Percentiles rank a stretch among this genome's conserved stretches.
These are phyloP conservation scores for Monilinia aucupariae DNA, from an alignment of 2,329 filamentous ascomycete genomes.

Conservation along the genomic window DNA sequence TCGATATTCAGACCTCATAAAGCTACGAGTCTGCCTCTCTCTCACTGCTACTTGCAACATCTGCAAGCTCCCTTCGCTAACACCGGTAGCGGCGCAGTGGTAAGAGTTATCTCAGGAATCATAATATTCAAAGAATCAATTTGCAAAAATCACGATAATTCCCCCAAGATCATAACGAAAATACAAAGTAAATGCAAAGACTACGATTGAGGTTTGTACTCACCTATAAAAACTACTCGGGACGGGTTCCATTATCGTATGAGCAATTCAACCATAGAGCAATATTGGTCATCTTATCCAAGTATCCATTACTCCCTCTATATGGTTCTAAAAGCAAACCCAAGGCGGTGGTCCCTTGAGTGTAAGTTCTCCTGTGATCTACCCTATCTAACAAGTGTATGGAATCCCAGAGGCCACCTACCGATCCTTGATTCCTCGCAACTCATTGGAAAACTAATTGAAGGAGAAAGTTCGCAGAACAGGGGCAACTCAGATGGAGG, in stretches of 20 bases:
- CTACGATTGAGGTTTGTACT: neutral
- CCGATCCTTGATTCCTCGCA: neutral
- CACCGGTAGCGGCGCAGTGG: neutral
- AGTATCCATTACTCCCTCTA: neutral
- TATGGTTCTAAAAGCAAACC: neutral
- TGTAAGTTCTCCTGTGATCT: neutral
- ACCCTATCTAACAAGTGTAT: neutral
- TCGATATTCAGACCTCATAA: too few relatives aligned
- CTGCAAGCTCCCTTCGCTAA: neutral
- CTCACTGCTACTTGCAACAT: too few relatives aligned
- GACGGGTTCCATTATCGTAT: too few relatives aligned
- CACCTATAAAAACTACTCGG: neutral
- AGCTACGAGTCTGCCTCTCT: too few relatives aligned
- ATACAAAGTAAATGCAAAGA: neutral
- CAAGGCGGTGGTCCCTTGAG: too few relatives aligned
- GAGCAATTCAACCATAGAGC: fast-evolving
- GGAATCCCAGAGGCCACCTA: neutral
- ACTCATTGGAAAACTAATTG: neutral
- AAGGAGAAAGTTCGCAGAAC: too few relatives aligned
- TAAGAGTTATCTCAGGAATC: neutral
- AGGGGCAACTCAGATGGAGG: too few relatives aligned
- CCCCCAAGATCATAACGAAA: neutral
- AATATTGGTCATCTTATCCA: neutral
- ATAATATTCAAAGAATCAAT: too few relatives aligned
- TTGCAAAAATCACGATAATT: neutral